Evolutionary conservation across 305 asterid species (phyloP), one percentile per base, ranked within the genome.

Genomic region (Fraxinus angustifolia): DNA sequence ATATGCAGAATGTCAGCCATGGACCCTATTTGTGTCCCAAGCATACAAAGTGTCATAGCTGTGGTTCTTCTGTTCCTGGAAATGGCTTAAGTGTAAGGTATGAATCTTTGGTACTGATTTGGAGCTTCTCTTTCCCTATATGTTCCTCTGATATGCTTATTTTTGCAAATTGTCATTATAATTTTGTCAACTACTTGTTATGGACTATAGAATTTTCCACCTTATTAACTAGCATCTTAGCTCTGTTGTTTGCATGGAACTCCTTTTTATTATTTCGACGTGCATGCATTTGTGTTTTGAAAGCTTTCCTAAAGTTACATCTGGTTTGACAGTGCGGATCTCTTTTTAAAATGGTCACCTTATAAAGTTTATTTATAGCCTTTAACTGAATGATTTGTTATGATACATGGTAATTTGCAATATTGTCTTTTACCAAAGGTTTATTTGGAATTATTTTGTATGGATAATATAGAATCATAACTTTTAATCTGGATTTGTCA

Each of bases 11-110:
- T 85, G 97, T 93, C 78, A 90, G 97, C 81, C 94, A 88, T 84
- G 99, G 99, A 42, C 97, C 98, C 82, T 96, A 92, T 88, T 80
- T 96, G 87, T 96, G 99, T 87, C 97, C 97, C 79, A 93, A 96
- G 85, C 99, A 96, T 84, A 96, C 98, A 0, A 93, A 83, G 88
- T 96, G 99, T 82, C 99, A 96, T 82, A 94, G 99, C 87, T 96
- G 99, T 88, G 87, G 71, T 82, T 96, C 99, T 85, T 85, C 88
- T 76, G 98, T 96, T 84, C 98, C 99, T 21, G 99, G 99, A 82
- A 96, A 96, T 70, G 99, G 99, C 81, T 86, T 87, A 72, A 93
- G 99, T 76, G 92, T 94, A 58, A 94, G 98, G 99, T 96, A 83
- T 80, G 92, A 53, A 77, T 79, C 83, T 80, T 80, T 73, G 78